phyloP scores from a whole-genome alignment of 306 rosid genomes.

The Prunus armeniaca region DNA sequence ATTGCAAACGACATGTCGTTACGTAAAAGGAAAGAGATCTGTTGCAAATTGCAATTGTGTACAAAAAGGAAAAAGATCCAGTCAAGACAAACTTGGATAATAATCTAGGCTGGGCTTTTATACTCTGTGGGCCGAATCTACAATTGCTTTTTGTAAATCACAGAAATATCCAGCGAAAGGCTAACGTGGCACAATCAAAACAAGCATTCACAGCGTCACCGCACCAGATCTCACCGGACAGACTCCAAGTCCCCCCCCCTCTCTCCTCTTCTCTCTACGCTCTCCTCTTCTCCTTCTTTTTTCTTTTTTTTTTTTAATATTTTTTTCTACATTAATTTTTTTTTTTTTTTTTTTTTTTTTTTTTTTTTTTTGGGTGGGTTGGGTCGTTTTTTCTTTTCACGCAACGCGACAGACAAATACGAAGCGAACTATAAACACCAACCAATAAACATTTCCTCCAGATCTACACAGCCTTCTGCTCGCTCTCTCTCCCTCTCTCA shows the following conservation, averaged over 20 bases:
- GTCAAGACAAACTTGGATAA: not conserved
- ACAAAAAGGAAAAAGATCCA: not conserved
- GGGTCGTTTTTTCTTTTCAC: conserved; percentile 1
- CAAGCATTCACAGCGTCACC: not conserved
- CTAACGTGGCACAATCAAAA: not conserved
- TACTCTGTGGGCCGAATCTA: not conserved
- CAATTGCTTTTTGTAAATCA: too few species aligned
- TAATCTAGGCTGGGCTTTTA: not conserved
- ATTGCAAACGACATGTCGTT: not conserved
- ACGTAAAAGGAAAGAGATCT: not conserved
- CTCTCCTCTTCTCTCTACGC: too few species aligned
- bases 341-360: not conserved
- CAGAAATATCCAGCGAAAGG: not conserved
- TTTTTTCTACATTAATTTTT: not conserved
- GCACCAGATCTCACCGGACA: not conserved
- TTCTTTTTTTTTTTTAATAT: too few species aligned
- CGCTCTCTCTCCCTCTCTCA: conserved; percentile 31
- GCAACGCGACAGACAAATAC: conserved; percentile 15
- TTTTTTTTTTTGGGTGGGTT: not conserved
- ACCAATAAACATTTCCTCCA: conserved; percentile 4
- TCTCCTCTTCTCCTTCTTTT: not conserved
- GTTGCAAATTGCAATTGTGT: not conserved
- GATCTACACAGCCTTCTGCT: conserved; percentile 15
- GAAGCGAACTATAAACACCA: conserved; percentile 1
- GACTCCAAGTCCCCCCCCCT: not conserved